Evolutionary conservation across 164 flowering plant genomes (phyloP), one percentile per base, ranked within the genome.

Genomic region (Akebia trifoliata): DNA sequence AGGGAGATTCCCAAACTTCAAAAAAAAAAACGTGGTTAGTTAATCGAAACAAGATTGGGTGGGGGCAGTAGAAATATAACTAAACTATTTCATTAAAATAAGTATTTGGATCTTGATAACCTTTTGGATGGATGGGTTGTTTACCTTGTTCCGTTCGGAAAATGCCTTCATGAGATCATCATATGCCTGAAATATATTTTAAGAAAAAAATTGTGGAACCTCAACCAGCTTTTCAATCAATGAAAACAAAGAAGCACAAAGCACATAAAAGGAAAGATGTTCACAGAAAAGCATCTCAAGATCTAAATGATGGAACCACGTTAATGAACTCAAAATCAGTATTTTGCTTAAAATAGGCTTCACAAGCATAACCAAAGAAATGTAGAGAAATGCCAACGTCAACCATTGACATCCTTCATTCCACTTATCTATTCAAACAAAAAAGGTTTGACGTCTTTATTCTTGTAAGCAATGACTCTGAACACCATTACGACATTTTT

Each of bases 1-100:
- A 24, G 99, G 97, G 58, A 93, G 96, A 79, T 93, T 93, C 30
- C 97, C 99, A 80, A 93, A 93, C 99, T 93, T 85, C 73, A 81
- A 48, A 40, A 50, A 30, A 20, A 47, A n/a, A 43, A 18, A 29
- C 32, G 15, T 8, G 29, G 18, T 21, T 30, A 43, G 7, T 31
- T 12, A 36, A 14, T 8, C 34, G 17, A 62, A 30, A 29, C 18
- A 22, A 6, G 37, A 59, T 8, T 11, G 15, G 36, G 24, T n/a
- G 10, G 14, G 28, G 10, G 1, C 45, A 22, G 8, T 14, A 39
- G 18, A 15, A 20, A n/a, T 8, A 11, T 12, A 42, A 17, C 22
- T 5, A n/a, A n/a, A n/a, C n/a, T n/a, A n/a, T n/a, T n/a, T n/a
- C n/a, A n/a, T n/a, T n/a, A n/a, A n/a, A n/a, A n/a, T n/a, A n/a